Base-by-base conservation (phyloP, 2,329 filamentous ascomycete species). In the Dactylellina leptospora region DNA sequence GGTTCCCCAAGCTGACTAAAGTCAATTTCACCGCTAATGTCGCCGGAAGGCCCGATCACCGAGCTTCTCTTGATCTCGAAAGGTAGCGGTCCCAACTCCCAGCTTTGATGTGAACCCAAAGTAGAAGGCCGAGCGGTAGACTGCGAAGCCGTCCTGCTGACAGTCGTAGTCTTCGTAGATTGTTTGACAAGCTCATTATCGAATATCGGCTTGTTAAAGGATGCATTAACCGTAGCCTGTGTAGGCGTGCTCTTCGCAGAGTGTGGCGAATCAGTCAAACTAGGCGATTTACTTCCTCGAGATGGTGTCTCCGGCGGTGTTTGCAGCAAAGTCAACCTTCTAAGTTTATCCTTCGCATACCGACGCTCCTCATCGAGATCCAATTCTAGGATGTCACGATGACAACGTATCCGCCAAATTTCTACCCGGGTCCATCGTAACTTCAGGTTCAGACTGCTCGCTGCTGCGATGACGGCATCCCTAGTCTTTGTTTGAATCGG, bases 371-470 rank as follows among this genome's bases (percentile, higher is more conserved):
- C 91, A 60, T 93, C 90, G 6, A 97, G 82, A 78, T 99, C 95
- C 80, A 92, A 85, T 3, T 87, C 83, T 18, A 99, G 82, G 71
- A 97, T 93, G 76, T 97, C 93, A 42, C 89, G 88, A 79, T 99
- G 93, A 75, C 93, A 97, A 77, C 87, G 93, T 76, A 93, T 86
- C 59, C 88, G 90, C 92, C 93, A 97, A 18, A 97, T 95, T 75
- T 96, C 92, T 78, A 96, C 89, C 72, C 93, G 86, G n/a, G 89
- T 88, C 93, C 93, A 97, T 79, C 95, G 96, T 71, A 99, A 82
- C 78, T 93, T 92, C 2, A 92, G 92, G 62, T 93, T 88, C 81
- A 96, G 88, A 5, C 90, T 87, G 4, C 89, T 91, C 18, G 95
- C 93, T 16, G 92, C 90, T 74, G 90, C 84, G n/a, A 97, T 84